phyloP scores from a whole-genome alignment of 129 eudicot genomes.

The Deinandra increscens region DNA sequence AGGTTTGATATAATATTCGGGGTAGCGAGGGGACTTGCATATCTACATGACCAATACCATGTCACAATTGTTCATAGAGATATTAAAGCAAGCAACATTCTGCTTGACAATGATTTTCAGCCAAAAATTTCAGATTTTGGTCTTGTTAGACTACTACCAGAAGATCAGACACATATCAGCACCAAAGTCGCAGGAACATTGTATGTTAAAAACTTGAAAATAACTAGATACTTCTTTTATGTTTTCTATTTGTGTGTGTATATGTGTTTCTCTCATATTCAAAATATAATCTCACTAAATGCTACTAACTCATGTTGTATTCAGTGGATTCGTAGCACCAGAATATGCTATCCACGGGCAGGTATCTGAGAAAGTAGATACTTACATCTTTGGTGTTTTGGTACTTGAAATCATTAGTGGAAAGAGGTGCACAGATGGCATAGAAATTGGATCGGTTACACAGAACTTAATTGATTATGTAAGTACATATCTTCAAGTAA shows the following conservation, averaged over 20 bases:
- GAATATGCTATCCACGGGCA: conserved; percentile 35
- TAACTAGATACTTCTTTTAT: neutral
- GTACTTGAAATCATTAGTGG: conserved; percentile 35
- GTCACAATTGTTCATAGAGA: conserved; percentile 45
- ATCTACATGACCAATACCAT: conserved; percentile 45
- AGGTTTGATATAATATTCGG: conserved; percentile 42
- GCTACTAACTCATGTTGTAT: neutral
- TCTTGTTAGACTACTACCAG: conserved; percentile 34
- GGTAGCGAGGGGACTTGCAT: conserved; percentile 52
- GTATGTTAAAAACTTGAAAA: conserved; percentile 20
- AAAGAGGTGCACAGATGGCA: conserved; percentile 26
- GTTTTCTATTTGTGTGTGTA: neutral
- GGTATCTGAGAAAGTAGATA: conserved; percentile 28
- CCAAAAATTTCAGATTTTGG: conserved; percentile 50
- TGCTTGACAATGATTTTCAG: conserved; percentile 36
- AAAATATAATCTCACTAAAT: neutral
- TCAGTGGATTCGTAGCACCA: conserved; percentile 28
- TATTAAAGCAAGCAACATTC: conserved; percentile 46
- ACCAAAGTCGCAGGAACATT: conserved; percentile 40
- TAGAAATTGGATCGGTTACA: conserved; percentile 5
- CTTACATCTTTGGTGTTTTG: conserved; percentile 33
- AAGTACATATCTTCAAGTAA: neutral
- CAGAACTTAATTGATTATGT: conserved; percentile 20
- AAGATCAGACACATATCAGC: conserved; percentile 37
- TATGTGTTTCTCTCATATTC: neutral